Conservation (phyloP, 352 stramenopile species). For the Pythium angustatum region DNA sequence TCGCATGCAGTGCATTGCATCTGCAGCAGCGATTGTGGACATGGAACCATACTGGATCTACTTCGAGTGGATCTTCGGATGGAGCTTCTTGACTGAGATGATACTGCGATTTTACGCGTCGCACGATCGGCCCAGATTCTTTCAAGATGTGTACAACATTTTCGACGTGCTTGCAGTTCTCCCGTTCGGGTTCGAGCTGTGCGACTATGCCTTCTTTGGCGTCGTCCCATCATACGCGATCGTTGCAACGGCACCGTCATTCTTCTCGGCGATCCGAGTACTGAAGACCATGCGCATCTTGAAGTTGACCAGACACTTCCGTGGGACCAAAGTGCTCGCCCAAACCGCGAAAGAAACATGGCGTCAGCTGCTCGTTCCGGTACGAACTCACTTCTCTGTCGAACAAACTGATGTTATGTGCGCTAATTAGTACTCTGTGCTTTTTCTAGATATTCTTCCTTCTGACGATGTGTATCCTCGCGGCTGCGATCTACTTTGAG, state of each 20-base stretch:
- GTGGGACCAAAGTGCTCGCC: constrained; percentile 60
- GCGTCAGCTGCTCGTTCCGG: constrained; percentile 64
- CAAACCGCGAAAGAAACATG: constrained; percentile 57
- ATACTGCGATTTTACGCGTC: constrained; percentile 56
- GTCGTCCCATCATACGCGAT: constrained; percentile 57
- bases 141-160: constrained; percentile 60
- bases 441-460: constrained; percentile 69
- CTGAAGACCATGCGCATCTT: constrained; percentile 78
- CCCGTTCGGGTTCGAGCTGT: constrained; percentile 61
- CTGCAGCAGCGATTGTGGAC: constrained; percentile 37
- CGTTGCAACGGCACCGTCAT: constrained; percentile 59
- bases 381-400: too few relatives aligned
- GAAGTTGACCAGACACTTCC: constrained; percentile 72
- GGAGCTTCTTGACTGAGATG: constrained; percentile 60
- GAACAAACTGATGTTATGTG: neutral
- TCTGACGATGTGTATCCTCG: constrained; percentile 62
- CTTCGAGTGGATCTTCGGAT: constrained; percentile 67
- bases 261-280: constrained; percentile 65
- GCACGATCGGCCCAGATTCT: constrained; percentile 38
- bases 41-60: constrained; percentile 81
- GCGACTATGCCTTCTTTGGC: constrained; percentile 32
- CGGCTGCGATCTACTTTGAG: constrained; percentile 69
- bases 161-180: constrained; percentile 67
- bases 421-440: neutral
- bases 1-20: constrained; percentile 45